Conservation (phyloP, 1,284 basidiomycete species). For the Abortiporus biennis region DNA sequence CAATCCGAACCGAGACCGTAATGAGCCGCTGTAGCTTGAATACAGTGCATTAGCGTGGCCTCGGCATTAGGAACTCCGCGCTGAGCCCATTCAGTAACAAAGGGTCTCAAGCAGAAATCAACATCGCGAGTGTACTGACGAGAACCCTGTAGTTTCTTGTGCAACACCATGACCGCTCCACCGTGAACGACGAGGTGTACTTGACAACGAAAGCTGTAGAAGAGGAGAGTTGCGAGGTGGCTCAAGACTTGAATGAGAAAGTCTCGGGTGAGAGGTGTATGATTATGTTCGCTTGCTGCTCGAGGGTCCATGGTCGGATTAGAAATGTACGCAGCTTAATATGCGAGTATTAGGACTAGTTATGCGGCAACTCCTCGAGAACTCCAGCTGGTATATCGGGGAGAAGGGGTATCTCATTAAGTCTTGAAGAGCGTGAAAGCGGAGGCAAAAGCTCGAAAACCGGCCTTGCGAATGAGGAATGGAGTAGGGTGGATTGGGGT, state of each 20-base stretch:
- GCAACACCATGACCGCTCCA: constrained; percentile 64
- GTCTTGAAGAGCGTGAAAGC: not conserved
- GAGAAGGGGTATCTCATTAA: not conserved
- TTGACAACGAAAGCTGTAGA: constrained; percentile 32
- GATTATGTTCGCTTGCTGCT: not conserved
- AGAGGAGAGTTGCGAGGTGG: constrained; percentile 42
- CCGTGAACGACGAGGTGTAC: constrained; percentile 61
- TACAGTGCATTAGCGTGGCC: constrained; percentile 47
- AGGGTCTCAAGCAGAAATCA: constrained; percentile 56
- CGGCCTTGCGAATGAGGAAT: not conserved
- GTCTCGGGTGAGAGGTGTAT: not conserved
- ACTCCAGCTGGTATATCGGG: not conserved
- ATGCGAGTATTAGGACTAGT: not conserved
- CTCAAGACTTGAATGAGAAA: constrained; percentile 12
- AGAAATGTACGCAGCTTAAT: not conserved
- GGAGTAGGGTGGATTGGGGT: no score
- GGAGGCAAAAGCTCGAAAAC: not conserved
- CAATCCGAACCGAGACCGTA: constrained; percentile 56
- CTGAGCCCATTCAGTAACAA: constrained; percentile 45
- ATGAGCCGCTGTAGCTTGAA: constrained; percentile 40
- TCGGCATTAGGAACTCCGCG: constrained; percentile 43
- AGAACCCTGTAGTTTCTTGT: constrained; percentile 36
- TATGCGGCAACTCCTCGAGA: not conserved
- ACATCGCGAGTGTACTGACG: constrained; percentile 55
- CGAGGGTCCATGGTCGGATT: not conserved